These are phyloP conservation scores for Emericellopsis cladophorae DNA, from an alignment of 2,329 filamentous ascomycete genomes.

Conservation along the genomic window DNA sequence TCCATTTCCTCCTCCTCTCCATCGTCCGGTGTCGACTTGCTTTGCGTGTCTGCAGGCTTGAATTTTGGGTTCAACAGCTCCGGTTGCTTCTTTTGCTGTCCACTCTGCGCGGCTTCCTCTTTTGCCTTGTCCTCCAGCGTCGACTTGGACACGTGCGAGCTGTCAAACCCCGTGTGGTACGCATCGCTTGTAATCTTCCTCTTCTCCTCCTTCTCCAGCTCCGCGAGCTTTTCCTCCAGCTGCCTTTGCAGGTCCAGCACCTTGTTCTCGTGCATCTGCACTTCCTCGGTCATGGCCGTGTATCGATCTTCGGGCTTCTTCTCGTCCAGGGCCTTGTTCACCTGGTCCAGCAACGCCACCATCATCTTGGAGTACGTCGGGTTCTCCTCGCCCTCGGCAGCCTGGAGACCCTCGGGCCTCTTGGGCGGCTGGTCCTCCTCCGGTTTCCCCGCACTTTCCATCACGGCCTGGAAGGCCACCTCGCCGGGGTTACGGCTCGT, in stretches of 20 bases:
- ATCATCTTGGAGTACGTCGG: constrained; percentile 96
- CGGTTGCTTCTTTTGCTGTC: constrained; percentile 26
- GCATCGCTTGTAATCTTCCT: constrained; percentile 90
- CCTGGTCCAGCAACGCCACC: constrained; percentile 87
- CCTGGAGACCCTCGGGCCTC: constrained; percentile 68
- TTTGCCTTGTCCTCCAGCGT: constrained; percentile 30
- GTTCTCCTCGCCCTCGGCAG: constrained; percentile 52
- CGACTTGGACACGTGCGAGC: constrained; percentile 63
- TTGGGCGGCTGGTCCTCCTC: constrained; percentile 64
- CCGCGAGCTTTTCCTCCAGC: constrained; percentile 57
- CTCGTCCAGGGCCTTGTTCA: constrained; percentile 73
- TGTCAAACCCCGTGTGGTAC: constrained; percentile 83
- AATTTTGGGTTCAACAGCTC: constrained; percentile 67
- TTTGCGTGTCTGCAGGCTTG: constrained; percentile 2
- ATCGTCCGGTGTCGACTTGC: constrained; percentile 16
- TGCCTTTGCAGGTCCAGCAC: constrained; percentile 68
- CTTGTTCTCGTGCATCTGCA: constrained; percentile 64
- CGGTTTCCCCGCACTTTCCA: constrained; percentile 63
- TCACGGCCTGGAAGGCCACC: constrained; percentile 77
- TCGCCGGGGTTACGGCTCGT: constrained; percentile 58
- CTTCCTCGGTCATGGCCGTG: constrained; percentile 64
- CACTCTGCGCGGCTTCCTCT: constrained; percentile 9
- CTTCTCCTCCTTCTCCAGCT: constrained; percentile 73
- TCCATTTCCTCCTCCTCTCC: constrained; percentile 64
- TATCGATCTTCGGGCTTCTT: constrained; percentile 58